Evolutionary conservation across 768 basidiomycete species (phyloP), one percentile per base, ranked within the genome.

Genomic region (Rubroboletus pulcherrimus): DNA sequence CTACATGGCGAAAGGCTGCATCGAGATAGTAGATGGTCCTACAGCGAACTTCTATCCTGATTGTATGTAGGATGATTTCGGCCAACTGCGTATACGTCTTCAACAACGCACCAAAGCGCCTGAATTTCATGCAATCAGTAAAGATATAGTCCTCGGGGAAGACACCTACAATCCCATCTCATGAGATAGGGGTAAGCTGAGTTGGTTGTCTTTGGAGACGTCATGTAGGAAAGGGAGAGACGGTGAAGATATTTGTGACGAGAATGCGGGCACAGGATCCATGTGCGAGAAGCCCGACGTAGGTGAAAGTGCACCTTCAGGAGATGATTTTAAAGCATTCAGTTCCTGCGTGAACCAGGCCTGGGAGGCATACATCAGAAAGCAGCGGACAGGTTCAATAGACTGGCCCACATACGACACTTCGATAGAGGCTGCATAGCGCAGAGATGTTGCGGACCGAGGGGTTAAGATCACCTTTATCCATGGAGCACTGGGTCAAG

Each of bases 41-140:
- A 66, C 93, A 93, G 5, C 96, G 83, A 49, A 97, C 74, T 66
- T 98, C 96, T 51, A 91, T 82, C 35, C 94, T 83, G 31, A 98
- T 83, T 6, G 90, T 93, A 67, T 89, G 87, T 40, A 98, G 75
- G 47, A 97, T 86, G 54, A 95, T 81, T 64, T 89, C 86, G 9
- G 91, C 87, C 7, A 98, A 78, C 62, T 96, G 93, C 38, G 89
- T 86, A 64, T 93, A 98, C 2, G 94, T 96, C 73, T 88, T 86
- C 40, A 95, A 76, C 43, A 98, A 77, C 0, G 93, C 91, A 67
- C 95, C 88, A 73, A 93, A 97, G 31, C 93, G 93, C 57, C 96
- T 96, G 60, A 41, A 24, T 29, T 56, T 37, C 42, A n/a, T 45
- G 26, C 12, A 62, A 50, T 68, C 30, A 54, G 34, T 35, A 26